Evolutionary conservation across 2,329 filamentous ascomycete species (phyloP), one percentile per base, ranked within the genome.

Genomic region (Alternaria postmessia): DNA sequence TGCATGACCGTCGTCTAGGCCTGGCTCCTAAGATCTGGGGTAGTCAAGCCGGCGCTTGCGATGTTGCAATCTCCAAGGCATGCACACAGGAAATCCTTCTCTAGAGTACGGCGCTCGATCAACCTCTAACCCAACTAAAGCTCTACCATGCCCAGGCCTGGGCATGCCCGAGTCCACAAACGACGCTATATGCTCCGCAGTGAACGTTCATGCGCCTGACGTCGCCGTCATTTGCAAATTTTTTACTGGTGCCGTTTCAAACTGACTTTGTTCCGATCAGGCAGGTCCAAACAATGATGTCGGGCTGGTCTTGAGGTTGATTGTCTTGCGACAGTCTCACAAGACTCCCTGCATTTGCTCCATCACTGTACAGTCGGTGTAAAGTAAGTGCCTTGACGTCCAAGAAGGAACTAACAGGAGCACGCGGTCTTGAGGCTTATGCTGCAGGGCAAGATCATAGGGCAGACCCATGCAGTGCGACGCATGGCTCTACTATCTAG

Each of bases 311-410:
- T 56, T 55, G 30, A 47, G 48, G 43, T 49, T 54, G 44, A 20
- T 42, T 38, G 65, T 65, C 65, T 66, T 59, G 68, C 65, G 69
- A 60, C 47, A 30, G 58, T 52, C 63, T 70, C 71, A 73, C 70
- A 62, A 64, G 72, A 67, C 66, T 64, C 30, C 30, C 28, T 52
- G 30, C 32, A 42, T 56, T 52, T 54, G 41, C 32, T 26, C 46
- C 53, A 46, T 38, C 20, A 43, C 46, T 46, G 16, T 12, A 42
- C 14, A 44, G 12, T 41, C 51, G 46, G 42, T 54, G 24, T 57
- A 39, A 11, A 24, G 53, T 24, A 41, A 47, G 62, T 65, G 63
- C 67, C 57, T 58, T 51, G 47, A 59, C 46, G 61, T 63, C 57
- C 65, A 60, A 53, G 38, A 59, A 52, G 41, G 55, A 44, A 51